Percentiles rank a stretch among this genome's conserved stretches.
These are phyloP conservation scores for Penicillium sclerotiorum DNA, from an alignment of 2,329 filamentous ascomycete species.

Conservation along the genomic window DNA sequence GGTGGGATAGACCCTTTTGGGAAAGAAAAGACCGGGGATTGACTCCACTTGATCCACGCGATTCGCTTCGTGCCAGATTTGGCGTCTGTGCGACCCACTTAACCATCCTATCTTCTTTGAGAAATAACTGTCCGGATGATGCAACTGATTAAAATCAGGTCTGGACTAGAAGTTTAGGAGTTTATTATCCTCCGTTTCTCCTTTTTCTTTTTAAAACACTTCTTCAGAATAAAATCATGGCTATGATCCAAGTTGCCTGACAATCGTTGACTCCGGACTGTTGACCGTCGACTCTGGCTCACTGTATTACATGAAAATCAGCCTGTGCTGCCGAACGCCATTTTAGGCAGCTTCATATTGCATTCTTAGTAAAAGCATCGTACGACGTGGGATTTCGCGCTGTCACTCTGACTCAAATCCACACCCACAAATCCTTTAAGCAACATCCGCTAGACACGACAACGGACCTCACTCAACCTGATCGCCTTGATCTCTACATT, in stretches of 20 bases:
- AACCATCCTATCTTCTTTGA: slow-evolving; percentile 16
- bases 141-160: slow-evolving; percentile 1
- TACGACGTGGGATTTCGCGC: too few species aligned
- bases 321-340: too few species aligned
- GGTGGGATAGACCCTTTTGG: slow-evolving; percentile 1
- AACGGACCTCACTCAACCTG: too few species aligned
- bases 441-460: not conserved
- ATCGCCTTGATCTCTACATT: not conserved
- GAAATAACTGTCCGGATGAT: slow-evolving; percentile 19
- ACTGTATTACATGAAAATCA: too few species aligned
- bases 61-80: not conserved
- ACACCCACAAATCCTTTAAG: not conserved
- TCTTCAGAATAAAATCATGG: too few species aligned
- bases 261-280: too few species aligned
- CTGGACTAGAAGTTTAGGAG: too few species aligned
- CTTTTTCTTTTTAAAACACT: not conserved
- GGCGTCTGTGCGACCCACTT: slow-evolving; percentile 1
- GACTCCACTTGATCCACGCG: slow-evolving; percentile 1
- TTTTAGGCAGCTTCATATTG: too few species aligned
- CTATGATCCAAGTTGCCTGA: too few species aligned
- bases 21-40: slow-evolving; percentile 12
- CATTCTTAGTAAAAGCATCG: not conserved
- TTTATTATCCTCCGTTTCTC: not conserved
- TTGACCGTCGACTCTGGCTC: too few species aligned
- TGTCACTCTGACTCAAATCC: not conserved